phyloP scores from a whole-genome alignment of 495 filamentous ascomycete species.

The Aspergillus saccharolyticus region DNA sequence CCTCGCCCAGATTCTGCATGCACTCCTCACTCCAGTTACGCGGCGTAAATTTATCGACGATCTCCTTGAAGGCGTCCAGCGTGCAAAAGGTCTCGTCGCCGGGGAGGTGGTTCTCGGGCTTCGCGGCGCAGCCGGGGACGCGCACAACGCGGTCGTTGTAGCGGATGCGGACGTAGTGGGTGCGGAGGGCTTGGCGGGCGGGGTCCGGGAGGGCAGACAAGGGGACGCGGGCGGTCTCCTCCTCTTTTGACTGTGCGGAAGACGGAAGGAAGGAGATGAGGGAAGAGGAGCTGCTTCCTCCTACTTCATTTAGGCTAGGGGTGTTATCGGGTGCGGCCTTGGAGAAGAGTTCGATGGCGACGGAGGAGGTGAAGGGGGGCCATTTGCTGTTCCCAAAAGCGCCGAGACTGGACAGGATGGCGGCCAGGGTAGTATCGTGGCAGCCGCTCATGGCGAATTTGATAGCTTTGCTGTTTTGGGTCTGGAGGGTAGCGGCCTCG shows the following conservation, averaged over 20 bases:
- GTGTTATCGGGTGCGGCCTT: constrained; percentile 26
- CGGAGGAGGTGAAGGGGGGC: constrained; percentile 88
- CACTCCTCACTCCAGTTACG: constrained; percentile 74
- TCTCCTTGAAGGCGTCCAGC: constrained; percentile 81
- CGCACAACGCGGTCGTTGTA: constrained; percentile 82
- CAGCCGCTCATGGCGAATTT: constrained; percentile 77
- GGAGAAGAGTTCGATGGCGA: constrained; percentile 86
- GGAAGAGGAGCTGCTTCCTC: constrained; percentile 19
- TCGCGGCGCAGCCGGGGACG: constrained; percentile 72
- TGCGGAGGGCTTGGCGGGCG: constrained; percentile 48
- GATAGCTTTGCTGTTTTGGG: constrained; percentile 50
- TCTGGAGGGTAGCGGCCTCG: constrained; percentile 41
- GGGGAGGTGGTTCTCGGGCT: constrained; percentile 74
- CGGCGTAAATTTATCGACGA: constrained; percentile 87
- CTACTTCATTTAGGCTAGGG: constrained; percentile 9
- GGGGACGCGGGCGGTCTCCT: constrained; percentile 33
- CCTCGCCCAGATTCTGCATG: constrained; percentile 54
- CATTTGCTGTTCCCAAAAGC: constrained; percentile 65
- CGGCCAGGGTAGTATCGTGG: constrained; percentile 91
- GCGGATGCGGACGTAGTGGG: constrained; percentile 86
- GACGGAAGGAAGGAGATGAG: constrained; percentile 32
- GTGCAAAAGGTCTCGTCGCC: constrained; percentile 93
- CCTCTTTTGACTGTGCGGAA: constrained; percentile 16
- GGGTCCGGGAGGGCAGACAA: constrained; percentile 29
- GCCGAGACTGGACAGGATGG: constrained; percentile 70